Evolutionary conservation across 1,284 basidiomycete species (phyloP).

Genomic region (Meripilus lineatus): DNA sequence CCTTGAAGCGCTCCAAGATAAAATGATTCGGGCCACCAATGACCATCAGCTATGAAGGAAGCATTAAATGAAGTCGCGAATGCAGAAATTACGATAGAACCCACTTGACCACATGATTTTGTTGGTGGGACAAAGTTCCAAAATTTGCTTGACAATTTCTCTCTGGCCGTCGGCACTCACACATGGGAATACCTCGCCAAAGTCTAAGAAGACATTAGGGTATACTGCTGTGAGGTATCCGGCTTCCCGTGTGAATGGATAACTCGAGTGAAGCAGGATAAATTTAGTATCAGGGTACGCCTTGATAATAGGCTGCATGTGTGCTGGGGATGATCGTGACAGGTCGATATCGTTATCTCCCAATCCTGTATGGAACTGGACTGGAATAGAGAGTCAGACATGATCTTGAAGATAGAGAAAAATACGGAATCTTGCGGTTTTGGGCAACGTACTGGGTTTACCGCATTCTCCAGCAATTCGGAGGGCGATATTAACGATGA

Average conservation of each 20-base stretch:
- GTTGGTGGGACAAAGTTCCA: constrained; percentile 69
- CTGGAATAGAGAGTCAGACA: constrained; percentile 28
- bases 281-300: constrained; percentile 54
- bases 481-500: constrained; percentile 53
- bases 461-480: constrained; percentile 42
- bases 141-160: constrained; percentile 49
- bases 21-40: constrained; percentile 75
- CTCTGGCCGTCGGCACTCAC: constrained; percentile 61
- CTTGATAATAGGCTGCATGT: constrained; percentile 63
- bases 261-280: constrained; percentile 68
- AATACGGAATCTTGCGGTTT: no score
- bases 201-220: constrained; percentile 70
- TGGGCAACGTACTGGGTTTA: constrained; percentile 47
- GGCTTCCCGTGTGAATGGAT: constrained; percentile 71
- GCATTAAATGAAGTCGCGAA: constrained; percentile 1
- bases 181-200: constrained; percentile 73
- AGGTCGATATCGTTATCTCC: constrained; percentile 71
- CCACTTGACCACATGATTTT: constrained; percentile 77
- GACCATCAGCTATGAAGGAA: constrained; percentile 54
- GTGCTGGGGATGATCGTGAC: constrained; percentile 52
- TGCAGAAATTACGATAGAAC: constrained; percentile 19
- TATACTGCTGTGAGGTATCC: constrained; percentile 69
- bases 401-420: background rate
- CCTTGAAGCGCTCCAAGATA: constrained; percentile 64
- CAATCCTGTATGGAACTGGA: constrained; percentile 78